Base-by-base conservation (phyloP, 306 rosid genomes). In the Crotalaria pallida region DNA sequence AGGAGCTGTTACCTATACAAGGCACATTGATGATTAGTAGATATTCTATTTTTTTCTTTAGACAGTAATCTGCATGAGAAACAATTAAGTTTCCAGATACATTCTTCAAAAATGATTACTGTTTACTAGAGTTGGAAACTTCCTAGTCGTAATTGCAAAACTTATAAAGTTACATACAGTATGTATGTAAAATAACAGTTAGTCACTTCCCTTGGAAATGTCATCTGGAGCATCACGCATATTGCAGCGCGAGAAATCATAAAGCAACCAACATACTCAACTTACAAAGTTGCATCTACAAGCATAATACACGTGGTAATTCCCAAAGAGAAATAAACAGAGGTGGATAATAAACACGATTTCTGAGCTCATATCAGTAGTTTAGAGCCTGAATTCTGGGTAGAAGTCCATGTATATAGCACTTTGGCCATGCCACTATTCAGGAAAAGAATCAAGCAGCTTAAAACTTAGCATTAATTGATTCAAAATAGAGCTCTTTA, bases 1-100 rank as follows among this genome's bases (percentile, higher is more conserved):
- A 3, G 96, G 94, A 80, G 81, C 85, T 55, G 90, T 85, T 73
- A 93, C 98, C 98, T 93, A 49, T 68, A 56, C 31, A 74, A 76
- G 68, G 38, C 19, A 57, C 19, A 55, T 64, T 17, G 34, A 67
- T 38, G 36, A 27, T 79, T 59, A 72, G 38, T 41, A 24, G 10
- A 38, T 3, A 38, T 38, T 38, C 13, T 38, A 38, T 38, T 63
- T 13, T 0, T 58, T 53, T 53, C 17, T 49, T 47, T 3, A 58
- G 29, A 58, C 33, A 58, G 34, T 18, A 57, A 41, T 5, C 45
- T 17, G 58, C 36, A 45, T 26, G 15, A 31, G n/a, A 47, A 29
- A 34, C 8, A 33, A n/a, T n/a, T n/a, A n/a, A n/a, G n/a, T 47
- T 48, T 47, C 34, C 51, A 47, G 49, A 48, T 18, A 19, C 50